A percentile compares a stretch with the other conserved stretches of the same genome.
Conservation (phyloP, 83 land plant species). For the Picea abies region DNA sequence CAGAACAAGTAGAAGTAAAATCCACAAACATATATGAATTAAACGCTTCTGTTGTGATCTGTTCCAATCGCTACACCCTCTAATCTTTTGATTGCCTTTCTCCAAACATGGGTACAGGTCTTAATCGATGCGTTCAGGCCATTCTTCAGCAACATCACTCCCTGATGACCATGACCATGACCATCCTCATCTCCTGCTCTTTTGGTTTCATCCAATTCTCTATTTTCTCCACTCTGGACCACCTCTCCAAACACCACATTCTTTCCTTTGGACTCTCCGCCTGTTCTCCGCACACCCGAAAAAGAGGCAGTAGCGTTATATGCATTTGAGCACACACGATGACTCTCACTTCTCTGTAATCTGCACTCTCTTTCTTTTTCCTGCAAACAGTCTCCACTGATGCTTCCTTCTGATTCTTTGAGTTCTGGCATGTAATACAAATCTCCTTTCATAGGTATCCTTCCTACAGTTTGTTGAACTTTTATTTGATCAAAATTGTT, state of each 20-base stretch:
- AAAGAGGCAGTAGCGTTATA: not conserved
- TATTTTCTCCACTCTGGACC: not conserved
- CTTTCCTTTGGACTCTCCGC: slow-evolving; percentile 1
- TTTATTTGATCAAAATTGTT: not conserved
- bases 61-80: not conserved
- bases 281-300: not conserved
- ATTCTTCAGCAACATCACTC: slow-evolving; percentile 3
- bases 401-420: slow-evolving; percentile 1
- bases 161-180: not conserved
- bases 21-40: no score
- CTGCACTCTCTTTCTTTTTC: no score
- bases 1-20: no score
- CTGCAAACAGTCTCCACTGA: not conserved
- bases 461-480: not conserved
- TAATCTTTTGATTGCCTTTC: slow-evolving; percentile 13
- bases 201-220: not conserved
- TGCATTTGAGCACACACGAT: not conserved
- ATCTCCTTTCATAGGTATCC: not conserved
- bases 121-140: slow-evolving; percentile 14
- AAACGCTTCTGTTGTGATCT: no score
- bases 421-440: not conserved
- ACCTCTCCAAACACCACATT: no score
- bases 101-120: slow-evolving; percentile 10
- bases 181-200: not conserved
- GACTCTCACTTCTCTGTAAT: no score